Evolutionary conservation across 2,329 filamentous ascomycete species (phyloP).

Genomic region (Phialocephala sp.): DNA sequence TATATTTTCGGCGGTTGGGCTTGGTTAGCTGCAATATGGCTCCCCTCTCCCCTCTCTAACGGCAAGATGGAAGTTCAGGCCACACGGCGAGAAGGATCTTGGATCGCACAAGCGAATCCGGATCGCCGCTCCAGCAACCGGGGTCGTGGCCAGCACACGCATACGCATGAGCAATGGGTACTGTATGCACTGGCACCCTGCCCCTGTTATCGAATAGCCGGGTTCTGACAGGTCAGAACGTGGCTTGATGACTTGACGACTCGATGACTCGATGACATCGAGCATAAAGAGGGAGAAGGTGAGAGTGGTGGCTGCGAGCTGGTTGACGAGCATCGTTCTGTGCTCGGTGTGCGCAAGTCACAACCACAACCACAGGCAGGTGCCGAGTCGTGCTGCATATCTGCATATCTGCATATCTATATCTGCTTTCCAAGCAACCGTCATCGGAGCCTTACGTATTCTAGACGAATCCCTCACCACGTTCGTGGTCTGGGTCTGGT

Average conservation of each 20-base stretch:
- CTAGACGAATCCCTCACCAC: no score
- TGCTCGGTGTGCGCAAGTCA: no score
- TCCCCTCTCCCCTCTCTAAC: not conserved
- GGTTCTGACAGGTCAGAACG: conserved; percentile 10
- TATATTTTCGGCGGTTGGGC: not conserved
- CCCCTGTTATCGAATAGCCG: not conserved
- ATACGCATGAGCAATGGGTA: not conserved
- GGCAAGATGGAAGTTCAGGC: not conserved
- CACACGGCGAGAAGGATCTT: conserved; percentile 7
- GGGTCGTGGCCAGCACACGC: not conserved
- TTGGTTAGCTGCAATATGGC: not conserved
- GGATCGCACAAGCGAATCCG: not conserved
- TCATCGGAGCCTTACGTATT: no score
- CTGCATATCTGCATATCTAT: no score
- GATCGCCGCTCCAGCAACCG: conserved; percentile 11
- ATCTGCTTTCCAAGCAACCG: no score
- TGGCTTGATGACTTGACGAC: conserved; percentile 2
- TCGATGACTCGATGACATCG: no score
- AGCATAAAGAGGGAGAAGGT: not conserved
- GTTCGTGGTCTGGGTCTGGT: no score
- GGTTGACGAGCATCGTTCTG: no score
- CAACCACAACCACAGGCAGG: no score
- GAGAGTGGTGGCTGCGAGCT: no score
- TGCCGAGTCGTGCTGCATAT: no score
- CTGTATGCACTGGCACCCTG: not conserved